Conservation (phyloP, 1,284 basidiomycete species). For the Hemileia vastatrix region DNA sequence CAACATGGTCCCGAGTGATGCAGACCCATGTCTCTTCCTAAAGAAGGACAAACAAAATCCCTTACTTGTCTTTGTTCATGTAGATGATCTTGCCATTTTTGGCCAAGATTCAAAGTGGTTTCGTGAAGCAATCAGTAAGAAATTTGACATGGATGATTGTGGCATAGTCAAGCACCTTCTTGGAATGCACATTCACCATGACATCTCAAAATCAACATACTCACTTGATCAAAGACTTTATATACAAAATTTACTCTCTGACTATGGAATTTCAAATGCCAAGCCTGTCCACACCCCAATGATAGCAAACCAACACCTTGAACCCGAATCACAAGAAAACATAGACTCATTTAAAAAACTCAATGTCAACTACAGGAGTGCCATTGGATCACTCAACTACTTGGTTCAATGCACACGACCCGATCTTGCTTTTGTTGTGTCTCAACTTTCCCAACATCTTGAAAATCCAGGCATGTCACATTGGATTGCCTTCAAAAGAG, state of each 20-base stretch:
- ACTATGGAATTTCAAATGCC: no score
- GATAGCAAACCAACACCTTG: no score
- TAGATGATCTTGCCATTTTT: neutral
- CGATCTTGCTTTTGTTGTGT: neutral
- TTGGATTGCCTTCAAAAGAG: neutral
- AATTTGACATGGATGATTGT: neutral
- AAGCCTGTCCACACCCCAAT: no score
- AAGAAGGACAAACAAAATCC: neutral
- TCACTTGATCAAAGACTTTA: no score
- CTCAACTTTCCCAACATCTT: neutral
- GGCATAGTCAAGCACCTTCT: no score
- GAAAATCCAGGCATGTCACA: neutral
- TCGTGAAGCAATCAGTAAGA: neutral
- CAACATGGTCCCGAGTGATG: neutral
- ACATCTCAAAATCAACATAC: no score
- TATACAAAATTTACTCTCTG: no score
- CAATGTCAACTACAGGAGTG: neutral
- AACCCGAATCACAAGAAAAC: no score
- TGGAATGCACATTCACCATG: no score
- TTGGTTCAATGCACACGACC: neutral
- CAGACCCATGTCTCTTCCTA: conserved; percentile 1
- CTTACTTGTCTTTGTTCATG: conserved; percentile 2
- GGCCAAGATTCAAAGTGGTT: neutral
- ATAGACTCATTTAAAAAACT: neutral
- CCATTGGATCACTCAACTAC: neutral